A percentile compares a stretch with the other conserved stretches of the same genome.
Evolutionary conservation across 257 asterid species (phyloP).

Genomic region (Solanum medicagineum): DNA sequence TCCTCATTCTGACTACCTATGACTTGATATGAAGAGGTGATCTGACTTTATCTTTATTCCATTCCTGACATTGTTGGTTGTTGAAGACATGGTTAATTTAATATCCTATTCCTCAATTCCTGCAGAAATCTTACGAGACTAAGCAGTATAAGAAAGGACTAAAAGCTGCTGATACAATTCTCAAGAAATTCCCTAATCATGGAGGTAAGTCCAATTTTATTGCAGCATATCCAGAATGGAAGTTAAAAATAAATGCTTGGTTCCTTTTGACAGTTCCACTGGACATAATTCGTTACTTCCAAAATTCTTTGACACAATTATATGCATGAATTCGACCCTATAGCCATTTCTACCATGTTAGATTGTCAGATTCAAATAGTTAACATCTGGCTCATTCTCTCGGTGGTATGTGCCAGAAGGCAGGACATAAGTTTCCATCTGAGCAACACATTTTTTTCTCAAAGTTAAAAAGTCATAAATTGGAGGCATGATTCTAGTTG

Average conservation of each 20-base stretch:
- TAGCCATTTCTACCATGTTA: background rate
- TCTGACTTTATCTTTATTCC: background rate
- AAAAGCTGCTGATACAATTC: constrained; percentile 93
- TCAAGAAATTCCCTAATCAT: constrained; percentile 97
- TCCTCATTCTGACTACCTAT: background rate
- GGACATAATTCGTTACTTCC: background rate
- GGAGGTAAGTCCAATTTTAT: constrained; percentile 62
- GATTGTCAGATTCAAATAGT: background rate
- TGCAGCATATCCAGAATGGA: background rate
- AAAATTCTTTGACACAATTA: background rate
- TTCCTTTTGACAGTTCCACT: background rate
- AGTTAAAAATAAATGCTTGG: background rate
- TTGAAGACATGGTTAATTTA: background rate
- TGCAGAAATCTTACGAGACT: constrained; percentile 93
- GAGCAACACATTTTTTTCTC: background rate
- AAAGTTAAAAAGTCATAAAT: background rate
- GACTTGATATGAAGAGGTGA: background rate
- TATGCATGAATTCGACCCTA: background rate
- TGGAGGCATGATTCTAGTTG: background rate
- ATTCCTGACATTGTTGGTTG: background rate
- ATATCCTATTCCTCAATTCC: background rate
- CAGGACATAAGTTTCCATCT: background rate
- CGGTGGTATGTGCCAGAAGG: background rate
- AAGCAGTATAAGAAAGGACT: constrained; percentile 95
- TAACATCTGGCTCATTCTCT: background rate